A percentile compares a stretch with the other conserved stretches of the same genome.
Evolutionary conservation across 352 stramenopile species (phyloP).

Genomic region (Phytopythium delawarense): DNA sequence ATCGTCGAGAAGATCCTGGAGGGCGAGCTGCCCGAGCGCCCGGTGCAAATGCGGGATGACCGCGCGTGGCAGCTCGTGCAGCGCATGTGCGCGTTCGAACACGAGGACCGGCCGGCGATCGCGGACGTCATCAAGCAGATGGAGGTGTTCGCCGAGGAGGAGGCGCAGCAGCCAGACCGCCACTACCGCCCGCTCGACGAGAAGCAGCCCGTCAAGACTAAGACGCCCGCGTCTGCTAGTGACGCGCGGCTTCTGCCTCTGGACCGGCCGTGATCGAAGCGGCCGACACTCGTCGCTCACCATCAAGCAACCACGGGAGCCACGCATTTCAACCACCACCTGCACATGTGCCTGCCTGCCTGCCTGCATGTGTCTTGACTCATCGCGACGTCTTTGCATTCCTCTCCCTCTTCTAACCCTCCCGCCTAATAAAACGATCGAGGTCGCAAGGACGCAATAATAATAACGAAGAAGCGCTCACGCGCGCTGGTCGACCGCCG

Average conservation of each 20-base stretch:
- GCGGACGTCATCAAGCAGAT: slow-evolving; percentile 4
- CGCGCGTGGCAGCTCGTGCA: slow-evolving; percentile 14
- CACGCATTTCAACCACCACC: not conserved
- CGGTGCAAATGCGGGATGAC: slow-evolving; percentile 10
- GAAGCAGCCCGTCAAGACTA: not conserved
- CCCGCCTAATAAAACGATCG: not conserved
- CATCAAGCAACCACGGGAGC: not conserved
- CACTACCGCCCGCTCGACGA: not conserved
- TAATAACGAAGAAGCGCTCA: slow-evolving; percentile 4
- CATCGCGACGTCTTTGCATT: not conserved
- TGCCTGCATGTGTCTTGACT: not conserved
- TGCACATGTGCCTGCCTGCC: not conserved
- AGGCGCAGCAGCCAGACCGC: slow-evolving; percentile 1
- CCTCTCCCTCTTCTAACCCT: not conserved
- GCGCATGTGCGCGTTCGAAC: slow-evolving; percentile 6
- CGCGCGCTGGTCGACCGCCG: slow-evolving; percentile 56
- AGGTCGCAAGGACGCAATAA: slow-evolving; percentile 1
- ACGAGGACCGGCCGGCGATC: slow-evolving; percentile 4
- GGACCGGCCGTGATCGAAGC: not conserved
- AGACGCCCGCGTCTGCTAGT: no score
- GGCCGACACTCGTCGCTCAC: not conserved
- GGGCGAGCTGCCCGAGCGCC: slow-evolving; percentile 7
- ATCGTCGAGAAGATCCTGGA: slow-evolving; percentile 10
- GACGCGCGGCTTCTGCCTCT: not conserved
- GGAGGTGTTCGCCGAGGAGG: slow-evolving; percentile 13